A percentile compares a stretch with the other conserved stretches of the same genome.
Conservation (phyloP, 495 filamentous ascomycete genomes). For the Hypoxylon trugodes region DNA sequence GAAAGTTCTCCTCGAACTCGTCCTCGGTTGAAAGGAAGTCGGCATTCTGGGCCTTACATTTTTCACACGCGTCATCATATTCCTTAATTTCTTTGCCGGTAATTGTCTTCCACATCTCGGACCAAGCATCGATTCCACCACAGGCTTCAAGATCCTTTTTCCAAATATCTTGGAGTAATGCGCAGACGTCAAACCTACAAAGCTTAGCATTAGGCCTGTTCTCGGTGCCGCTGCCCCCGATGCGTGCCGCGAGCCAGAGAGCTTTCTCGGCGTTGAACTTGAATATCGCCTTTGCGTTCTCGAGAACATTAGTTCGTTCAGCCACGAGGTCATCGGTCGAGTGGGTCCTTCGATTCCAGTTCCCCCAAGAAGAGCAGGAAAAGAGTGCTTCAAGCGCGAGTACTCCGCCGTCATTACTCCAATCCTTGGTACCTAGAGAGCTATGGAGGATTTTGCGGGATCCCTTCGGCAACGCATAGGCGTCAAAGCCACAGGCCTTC, state of each 20-base stretch:
- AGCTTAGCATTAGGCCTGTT: constrained; percentile 41
- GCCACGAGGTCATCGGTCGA: neutral
- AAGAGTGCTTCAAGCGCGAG: constrained; percentile 10
- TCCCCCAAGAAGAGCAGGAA: constrained; percentile 11
- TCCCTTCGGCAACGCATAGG: neutral
- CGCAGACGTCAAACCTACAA: constrained; percentile 30
- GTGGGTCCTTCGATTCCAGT: neutral
- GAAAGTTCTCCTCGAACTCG: neutral
- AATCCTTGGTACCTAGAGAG: neutral
- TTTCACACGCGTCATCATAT: neutral
- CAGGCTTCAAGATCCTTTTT: neutral
- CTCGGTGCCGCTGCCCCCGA: constrained; percentile 23
- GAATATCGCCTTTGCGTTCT: constrained; percentile 8
- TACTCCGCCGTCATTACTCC: constrained; percentile 8
- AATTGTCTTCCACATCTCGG: neutral
- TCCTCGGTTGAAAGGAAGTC: neutral
- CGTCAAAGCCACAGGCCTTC: constrained; percentile 26
- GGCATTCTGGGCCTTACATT: neutral
- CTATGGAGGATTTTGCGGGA: constrained; percentile 1
- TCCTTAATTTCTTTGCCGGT: neutral
- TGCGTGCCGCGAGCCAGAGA: constrained; percentile 46
- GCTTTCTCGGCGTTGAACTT: constrained; percentile 40
- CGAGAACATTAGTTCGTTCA: neutral
- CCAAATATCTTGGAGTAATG: constrained; percentile 10
- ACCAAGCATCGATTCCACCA: constrained; percentile 21